Base-by-base conservation (phyloP, 768 basidiomycete genomes). In the Wakefieldia striispora region DNA sequence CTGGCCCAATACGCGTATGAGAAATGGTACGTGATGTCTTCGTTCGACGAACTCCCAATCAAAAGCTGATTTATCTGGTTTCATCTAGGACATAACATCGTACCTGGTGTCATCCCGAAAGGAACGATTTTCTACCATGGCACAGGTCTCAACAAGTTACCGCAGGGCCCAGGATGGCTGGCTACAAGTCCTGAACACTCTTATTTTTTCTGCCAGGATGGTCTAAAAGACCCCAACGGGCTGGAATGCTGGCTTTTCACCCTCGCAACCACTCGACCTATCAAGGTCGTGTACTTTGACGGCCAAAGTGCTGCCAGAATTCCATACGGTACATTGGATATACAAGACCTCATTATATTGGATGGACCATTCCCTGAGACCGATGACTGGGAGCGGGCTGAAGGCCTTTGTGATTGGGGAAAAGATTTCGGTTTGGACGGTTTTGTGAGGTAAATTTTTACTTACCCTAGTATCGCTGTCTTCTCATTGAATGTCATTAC, bases 1-100 rank as follows among this genome's bases (percentile, higher is more conserved):
- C 23, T 74, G 70, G 70, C 62, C 71, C 2, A 73, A 73, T 47
- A 70, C 68, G 1, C 60, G 67, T 11, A 67, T 63, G 40, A 64
- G 66, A 12, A 71, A 71, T 53, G 70, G 70, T 63, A 31, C 8
- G 50, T 17, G 19, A 36, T 7, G 9, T 1, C 14, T 10, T 1
- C 8, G 6, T 17, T 14, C 20, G n/a, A 19, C 33, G 36, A 3
- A n/a, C 14, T 17, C 8, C 40, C 34, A 9, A 8, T 23, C 19
- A 8, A 16, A 37, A 9, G 13, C 19, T 2, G 6, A 7, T n/a
- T 1, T 19, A 16, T 38, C 13, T 19, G 17, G 23, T 23, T 23
- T 23, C 26, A 16, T 23, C 23, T 13, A 46, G 45, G 50, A 1
- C 45, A 51, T 27, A 46, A 12, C 10, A 46, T 46, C n/a, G 50